Conservation (phyloP, 129 eudicot genomes). For the Calendula officinalis region DNA sequence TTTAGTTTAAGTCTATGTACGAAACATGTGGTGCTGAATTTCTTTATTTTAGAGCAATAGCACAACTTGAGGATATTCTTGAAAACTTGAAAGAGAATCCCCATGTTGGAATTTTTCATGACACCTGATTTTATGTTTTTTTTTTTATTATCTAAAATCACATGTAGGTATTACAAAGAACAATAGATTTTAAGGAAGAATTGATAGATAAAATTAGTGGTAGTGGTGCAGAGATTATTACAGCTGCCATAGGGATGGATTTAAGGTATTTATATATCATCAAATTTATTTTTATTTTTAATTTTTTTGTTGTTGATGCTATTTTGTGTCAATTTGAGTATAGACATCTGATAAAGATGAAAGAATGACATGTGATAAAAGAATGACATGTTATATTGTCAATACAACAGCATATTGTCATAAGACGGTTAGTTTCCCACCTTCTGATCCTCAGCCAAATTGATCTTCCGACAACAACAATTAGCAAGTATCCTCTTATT, state of each 20-base stretch:
- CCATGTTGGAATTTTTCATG: slow-evolving; percentile 58
- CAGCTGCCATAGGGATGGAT: slow-evolving; percentile 98
- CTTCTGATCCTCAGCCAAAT: too few species aligned
- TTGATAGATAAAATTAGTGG: slow-evolving; percentile 91
- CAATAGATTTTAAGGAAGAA: slow-evolving; percentile 95
- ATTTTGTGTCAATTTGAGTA: slow-evolving; percentile 23
- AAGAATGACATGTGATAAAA: too few species aligned
- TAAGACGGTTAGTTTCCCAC: slow-evolving; percentile 77
- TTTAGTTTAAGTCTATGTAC: too few species aligned
- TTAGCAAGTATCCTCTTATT: too few species aligned
- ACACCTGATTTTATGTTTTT: slow-evolving; percentile 11
- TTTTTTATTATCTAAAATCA: too few species aligned
- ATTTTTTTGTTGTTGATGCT: not conserved
- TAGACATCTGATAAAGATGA: slow-evolving; percentile 98
- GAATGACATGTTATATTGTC: slow-evolving; percentile 83
- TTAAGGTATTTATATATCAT: slow-evolving; percentile 72
- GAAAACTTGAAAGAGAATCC: slow-evolving; percentile 92
- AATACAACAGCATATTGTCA: slow-evolving; percentile 99
- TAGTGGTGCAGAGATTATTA: slow-evolving; percentile 83
- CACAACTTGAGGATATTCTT: slow-evolving; percentile 88
- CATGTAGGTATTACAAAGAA: slow-evolving; percentile 79
- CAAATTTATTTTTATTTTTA: not conserved
- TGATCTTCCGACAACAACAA: too few species aligned
- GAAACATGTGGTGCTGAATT: too few species aligned
- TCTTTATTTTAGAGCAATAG: too few species aligned